A percentile compares a stretch with the other conserved stretches of the same genome.
Conservation (phyloP, 106 monocot species). For the Dendrobium chrysotoxum region DNA sequence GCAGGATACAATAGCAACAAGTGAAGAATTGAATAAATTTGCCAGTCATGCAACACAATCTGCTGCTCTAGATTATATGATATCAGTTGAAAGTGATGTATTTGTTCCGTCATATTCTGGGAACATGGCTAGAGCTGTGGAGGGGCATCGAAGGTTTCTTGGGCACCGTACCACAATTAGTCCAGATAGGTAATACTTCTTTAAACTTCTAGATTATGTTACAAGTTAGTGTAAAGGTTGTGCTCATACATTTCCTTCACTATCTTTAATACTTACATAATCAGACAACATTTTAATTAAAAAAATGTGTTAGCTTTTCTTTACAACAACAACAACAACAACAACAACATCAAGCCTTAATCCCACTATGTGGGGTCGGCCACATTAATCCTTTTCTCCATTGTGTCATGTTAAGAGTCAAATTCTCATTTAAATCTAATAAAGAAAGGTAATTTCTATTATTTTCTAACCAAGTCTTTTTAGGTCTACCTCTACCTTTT, state of each 20-base stretch:
- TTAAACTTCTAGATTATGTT: not conserved
- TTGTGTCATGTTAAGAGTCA: too few species aligned
- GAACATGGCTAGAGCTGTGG: constrained; percentile 98
- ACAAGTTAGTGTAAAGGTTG: not conserved
- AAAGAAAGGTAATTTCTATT: too few species aligned
- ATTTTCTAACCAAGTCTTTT: too few species aligned
- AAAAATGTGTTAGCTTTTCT: not conserved
- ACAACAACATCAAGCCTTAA: too few species aligned
- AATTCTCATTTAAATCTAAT: too few species aligned
- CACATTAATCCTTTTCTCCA: too few species aligned
- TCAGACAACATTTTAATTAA: not conserved
- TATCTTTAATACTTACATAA: not conserved
- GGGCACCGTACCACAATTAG: constrained; percentile 83
- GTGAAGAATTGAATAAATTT: constrained; percentile 61
- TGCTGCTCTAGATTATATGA: constrained; percentile 90
- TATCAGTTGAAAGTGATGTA: constrained; percentile 94
- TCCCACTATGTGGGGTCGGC: too few species aligned
- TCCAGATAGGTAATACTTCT: constrained; percentile 65
- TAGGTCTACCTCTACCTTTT: too few species aligned
- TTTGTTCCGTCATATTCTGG: constrained; percentile 90
- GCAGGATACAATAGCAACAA: constrained; percentile 72
- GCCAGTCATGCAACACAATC: constrained; percentile 68
- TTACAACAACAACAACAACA: too few species aligned
- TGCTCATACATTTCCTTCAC: not conserved
- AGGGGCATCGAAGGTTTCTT: constrained; percentile 92